A percentile compares a stretch with the other conserved stretches of the same genome.
phyloP scores from a whole-genome alignment of 2,329 filamentous ascomycete species.

The Apiospora sp. region DNA sequence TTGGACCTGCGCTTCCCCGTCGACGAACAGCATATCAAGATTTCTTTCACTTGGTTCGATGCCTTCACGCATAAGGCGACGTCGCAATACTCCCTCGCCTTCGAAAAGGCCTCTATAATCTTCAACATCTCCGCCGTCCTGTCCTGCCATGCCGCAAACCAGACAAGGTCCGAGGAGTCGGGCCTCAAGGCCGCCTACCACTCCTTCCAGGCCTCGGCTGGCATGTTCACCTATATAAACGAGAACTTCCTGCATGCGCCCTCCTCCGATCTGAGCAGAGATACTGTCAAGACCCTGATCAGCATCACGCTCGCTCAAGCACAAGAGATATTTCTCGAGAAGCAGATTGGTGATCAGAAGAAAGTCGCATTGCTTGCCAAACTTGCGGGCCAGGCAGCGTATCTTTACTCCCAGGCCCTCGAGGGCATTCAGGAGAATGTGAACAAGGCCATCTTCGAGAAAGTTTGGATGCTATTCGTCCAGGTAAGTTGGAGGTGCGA shows the following conservation, averaged over 20 bases:
- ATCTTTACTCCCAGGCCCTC: conserved; percentile 84
- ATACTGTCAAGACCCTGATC: conserved; percentile 95
- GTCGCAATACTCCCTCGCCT: conserved; percentile 93
- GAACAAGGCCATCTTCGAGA: conserved; percentile 89
- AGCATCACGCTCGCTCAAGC: conserved; percentile 92
- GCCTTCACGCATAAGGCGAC: conserved; percentile 99
- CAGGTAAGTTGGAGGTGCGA: conserved; percentile 65
- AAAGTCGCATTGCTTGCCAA: conserved; percentile 93
- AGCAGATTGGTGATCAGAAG: conserved; percentile 91
- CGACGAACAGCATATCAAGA: conserved; percentile 99
- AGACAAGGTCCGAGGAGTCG: conserved; percentile 89
- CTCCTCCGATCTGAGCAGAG: conserved; percentile 92
- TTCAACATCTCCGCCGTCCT: conserved; percentile 99
- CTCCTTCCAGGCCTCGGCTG: conserved; percentile 95
- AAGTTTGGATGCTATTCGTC: conserved; percentile 85
- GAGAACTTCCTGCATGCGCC: conserved; percentile 98
- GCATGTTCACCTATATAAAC: conserved; percentile 99
- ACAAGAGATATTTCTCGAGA: conserved; percentile 97
- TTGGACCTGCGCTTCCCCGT: conserved; percentile 95
- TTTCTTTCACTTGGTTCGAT: conserved; percentile 99
- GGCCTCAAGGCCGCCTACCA: conserved; percentile 97
- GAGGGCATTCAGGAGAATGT: conserved; percentile 95
- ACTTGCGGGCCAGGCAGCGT: conserved; percentile 87
- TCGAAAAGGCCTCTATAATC: conserved; percentile 98
- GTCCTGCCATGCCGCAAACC: conserved; percentile 92